Conservation (phyloP, 1,139 yeast species). For the Saccharomyces pastorianus region DNA sequence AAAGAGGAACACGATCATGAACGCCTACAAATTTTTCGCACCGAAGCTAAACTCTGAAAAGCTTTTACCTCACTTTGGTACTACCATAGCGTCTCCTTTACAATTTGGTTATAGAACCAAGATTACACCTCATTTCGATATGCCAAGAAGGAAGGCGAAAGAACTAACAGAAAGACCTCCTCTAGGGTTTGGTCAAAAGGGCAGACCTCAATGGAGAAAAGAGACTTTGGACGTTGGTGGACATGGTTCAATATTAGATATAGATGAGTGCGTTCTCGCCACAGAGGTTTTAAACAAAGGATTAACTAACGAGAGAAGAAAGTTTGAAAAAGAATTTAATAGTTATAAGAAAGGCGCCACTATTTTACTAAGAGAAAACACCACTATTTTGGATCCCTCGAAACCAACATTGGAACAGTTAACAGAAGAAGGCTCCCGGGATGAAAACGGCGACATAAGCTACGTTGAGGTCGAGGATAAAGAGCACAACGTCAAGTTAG, state of each 20-base stretch:
- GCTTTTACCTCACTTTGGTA: slow-evolving; percentile 50
- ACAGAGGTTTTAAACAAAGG: slow-evolving; percentile 71
- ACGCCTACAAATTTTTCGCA: slow-evolving; percentile 79
- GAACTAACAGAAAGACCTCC: slow-evolving; percentile 45
- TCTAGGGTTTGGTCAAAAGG: slow-evolving; percentile 84
- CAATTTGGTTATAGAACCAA: slow-evolving; percentile 78
- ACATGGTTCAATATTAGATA: slow-evolving; percentile 55
- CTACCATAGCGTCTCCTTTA: slow-evolving; percentile 74
- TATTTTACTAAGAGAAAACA: slow-evolving; percentile 70
- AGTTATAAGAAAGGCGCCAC: slow-evolving; percentile 81
- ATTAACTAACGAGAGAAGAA: slow-evolving; percentile 57
- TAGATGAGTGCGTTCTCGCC: slow-evolving; percentile 89
- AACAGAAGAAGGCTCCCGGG: slow-evolving; percentile 40
- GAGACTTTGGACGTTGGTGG: slow-evolving; percentile 39
- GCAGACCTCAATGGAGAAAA: slow-evolving; percentile 63
- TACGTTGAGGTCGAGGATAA: slow-evolving; percentile 22
- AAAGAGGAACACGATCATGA: slow-evolving; percentile 65
- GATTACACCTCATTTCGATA: slow-evolving; percentile 89
- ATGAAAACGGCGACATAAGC: slow-evolving; percentile 34
- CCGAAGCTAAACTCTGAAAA: slow-evolving; percentile 35
- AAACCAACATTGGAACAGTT: slow-evolving; percentile 31
- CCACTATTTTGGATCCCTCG: slow-evolving; percentile 34
- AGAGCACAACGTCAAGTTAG: slow-evolving; percentile 25
- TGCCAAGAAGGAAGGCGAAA: slow-evolving; percentile 41
- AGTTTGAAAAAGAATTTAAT: slow-evolving; percentile 44